Evolutionary conservation across 495 filamentous ascomycete species (phyloP), one percentile per base, ranked within the genome.

Genomic region (Lentithecium fluviatile): DNA sequence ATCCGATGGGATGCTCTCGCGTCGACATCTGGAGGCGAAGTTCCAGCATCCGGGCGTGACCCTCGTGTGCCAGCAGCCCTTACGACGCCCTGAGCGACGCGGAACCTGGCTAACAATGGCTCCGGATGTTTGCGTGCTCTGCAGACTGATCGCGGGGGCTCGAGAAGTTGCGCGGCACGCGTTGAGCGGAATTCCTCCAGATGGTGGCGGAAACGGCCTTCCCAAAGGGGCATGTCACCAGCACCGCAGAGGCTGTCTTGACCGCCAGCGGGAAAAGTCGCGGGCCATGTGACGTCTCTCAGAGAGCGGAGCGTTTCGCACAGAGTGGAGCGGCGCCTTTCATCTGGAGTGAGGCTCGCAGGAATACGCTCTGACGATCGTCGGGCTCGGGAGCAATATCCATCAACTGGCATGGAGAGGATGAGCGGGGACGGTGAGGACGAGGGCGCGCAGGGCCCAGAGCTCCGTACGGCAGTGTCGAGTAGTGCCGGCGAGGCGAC

Each of bases 161-260:
- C 40, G 40, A 15, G 3, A 13, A 20, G 15, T 13, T 43, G 40
- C n/a, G 40, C 40, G 5, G 40, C 4, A 13, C 5, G 40, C 15
- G 15, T n/a, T 43, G 19, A 3, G n/a, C n/a, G n/a, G 15, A n/a
- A 6, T 15, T 43, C 21, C 17, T 63, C 36, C 43, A 55, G 25
- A 11, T n/a, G 20, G 52, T 52, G 51, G 57, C 52, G 56, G 49
- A 36, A 45, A 45, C 37, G 45, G 54, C 60, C 65, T 64, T 37
- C 65, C 65, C 23, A 64, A 64, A 47, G 51, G 24, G 53, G 56
- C 40, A 64, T 56, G 56, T 61, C 56, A 60, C 56, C 47, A 68
- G 60, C 51, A 52, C 48, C 64, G 59, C 25, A 45, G 46, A 46
- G 43, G 36, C 20, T 45, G 17, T 49, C 11, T 43, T 50, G 17